Base-by-base conservation (phyloP, 129 eudicot species). In the Scalesia atractyloides region DNA sequence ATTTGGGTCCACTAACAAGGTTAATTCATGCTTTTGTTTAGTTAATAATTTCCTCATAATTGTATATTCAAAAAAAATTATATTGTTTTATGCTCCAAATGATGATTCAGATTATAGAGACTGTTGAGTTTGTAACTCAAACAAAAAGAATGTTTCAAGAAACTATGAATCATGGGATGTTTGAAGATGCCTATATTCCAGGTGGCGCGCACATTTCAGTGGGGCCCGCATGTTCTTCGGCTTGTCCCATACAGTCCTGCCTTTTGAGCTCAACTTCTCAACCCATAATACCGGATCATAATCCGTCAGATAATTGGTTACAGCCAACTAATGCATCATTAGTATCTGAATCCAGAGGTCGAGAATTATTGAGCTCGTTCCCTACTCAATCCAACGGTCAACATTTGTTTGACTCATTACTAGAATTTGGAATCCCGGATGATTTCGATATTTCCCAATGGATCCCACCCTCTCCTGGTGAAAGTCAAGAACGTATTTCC, bases 1-100 rank as follows among this genome's bases (percentile, higher is more conserved):
- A 64, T 82, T 94, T 80, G 99, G 99, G 73, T 94, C 97, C 66
- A 87, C 88, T 62, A 64, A 84, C 8, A 85, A 87, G 96, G 98
- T 93, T 57, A 78, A 87, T 54, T 16, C 17, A 68, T 48, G 72
- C 22, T 30, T 68, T 59, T 26, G 14, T 34, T n/a, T 49, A 13
- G 30, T 47, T 52, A 30, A 26, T 16, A 15, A 26, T n/a, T 49
- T 19, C n/a, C 56, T 13, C 9, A 26, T 5, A 34, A 13, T 62
- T 16, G 16, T 62, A 24, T 33, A 33, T 30, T 61, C 46, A 36
- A 0, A 64, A 8, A 8, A 37, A 17, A 16, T 36, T n/a, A 36
- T 16, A 8, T n/a, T 15, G 1, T 64, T 37, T 15, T 9, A 0
- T 17, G 1, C 16, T 48, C 53, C 53, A 49, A 12, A 13, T 49